Conservation (phyloP, 768 basidiomycete species). For the Hericium rajendrae region DNA sequence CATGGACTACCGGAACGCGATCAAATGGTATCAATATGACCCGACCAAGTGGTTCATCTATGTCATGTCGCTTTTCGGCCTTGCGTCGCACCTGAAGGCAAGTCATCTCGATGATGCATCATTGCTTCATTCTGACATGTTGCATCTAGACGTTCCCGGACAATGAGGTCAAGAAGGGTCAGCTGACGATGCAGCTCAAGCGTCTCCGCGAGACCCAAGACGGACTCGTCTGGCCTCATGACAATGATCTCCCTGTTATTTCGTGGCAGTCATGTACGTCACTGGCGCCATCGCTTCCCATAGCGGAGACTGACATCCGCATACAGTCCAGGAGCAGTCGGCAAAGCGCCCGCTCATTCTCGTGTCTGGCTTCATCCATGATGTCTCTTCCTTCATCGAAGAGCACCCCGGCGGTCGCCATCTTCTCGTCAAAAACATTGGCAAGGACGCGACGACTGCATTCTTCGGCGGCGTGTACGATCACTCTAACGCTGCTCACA, state of each 20-base stretch:
- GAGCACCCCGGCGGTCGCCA: slow-evolving; percentile 91
- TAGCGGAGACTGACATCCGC: slow-evolving; percentile 4
- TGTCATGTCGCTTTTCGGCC: slow-evolving; percentile 46
- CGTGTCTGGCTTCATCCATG: slow-evolving; percentile 90
- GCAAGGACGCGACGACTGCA: slow-evolving; percentile 85
- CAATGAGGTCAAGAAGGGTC: slow-evolving; percentile 75
- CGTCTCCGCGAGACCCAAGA: slow-evolving; percentile 74
- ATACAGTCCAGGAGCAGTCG: slow-evolving; percentile 67
- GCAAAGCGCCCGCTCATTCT: slow-evolving; percentile 74
- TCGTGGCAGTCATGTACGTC: slow-evolving; percentile 78
- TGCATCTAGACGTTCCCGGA: slow-evolving; percentile 42
- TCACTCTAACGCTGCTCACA: slow-evolving; percentile 83
- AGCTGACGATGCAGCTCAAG: slow-evolving; percentile 91
- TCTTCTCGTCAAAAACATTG: slow-evolving; percentile 73
- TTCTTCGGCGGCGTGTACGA: slow-evolving; percentile 92
- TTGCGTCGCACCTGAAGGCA: slow-evolving; percentile 49
- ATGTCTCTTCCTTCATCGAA: slow-evolving; percentile 73
- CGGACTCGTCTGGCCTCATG: slow-evolving; percentile 67
- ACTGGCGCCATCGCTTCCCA: neutral
- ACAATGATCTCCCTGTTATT: slow-evolving; percentile 71
- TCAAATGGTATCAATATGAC: slow-evolving; percentile 91
- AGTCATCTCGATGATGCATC: neutral
- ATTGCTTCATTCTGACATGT: neutral
- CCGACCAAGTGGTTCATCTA: slow-evolving; percentile 91
- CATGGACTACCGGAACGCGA: slow-evolving; percentile 95